Conservation (phyloP, 768 basidiomycete species). For the Leccinum subgranulosum region DNA sequence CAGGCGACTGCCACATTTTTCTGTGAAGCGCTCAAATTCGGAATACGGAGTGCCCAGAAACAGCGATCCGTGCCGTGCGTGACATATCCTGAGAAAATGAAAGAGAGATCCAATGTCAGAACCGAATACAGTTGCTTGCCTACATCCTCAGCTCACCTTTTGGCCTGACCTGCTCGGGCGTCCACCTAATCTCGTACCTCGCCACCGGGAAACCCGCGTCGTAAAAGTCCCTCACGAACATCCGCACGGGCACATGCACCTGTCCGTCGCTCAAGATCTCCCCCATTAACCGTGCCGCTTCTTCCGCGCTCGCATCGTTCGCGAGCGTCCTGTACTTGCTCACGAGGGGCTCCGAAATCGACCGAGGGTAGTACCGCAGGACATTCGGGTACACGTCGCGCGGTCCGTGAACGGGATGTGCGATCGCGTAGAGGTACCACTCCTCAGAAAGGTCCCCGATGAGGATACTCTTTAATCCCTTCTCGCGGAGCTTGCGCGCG, state of each 20-base stretch:
- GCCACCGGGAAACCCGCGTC: conserved; percentile 57
- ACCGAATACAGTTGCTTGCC: neutral
- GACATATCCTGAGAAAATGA: conserved; percentile 49
- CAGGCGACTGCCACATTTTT: conserved; percentile 49
- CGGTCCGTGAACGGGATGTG: conserved; percentile 51
- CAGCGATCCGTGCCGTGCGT: conserved; percentile 66
- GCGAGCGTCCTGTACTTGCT: conserved; percentile 41
- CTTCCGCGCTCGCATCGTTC: conserved; percentile 40
- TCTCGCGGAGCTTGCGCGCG: conserved; percentile 48
- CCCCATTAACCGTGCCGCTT: conserved; percentile 49
- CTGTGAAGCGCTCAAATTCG: conserved; percentile 46
- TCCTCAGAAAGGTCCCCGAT: conserved; percentile 73
- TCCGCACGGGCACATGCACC: conserved; percentile 63
- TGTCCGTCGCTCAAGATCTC: conserved; percentile 59
- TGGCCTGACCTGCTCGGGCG: conserved; percentile 55
- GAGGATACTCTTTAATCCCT: conserved; percentile 58
- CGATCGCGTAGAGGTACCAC: conserved; percentile 75
- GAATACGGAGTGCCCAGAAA: conserved; percentile 58
- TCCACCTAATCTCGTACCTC: conserved; percentile 69
- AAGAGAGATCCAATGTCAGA: neutral
- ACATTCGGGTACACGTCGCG: conserved; percentile 57
- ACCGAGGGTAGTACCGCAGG: conserved; percentile 54
- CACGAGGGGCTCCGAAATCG: conserved; percentile 46
- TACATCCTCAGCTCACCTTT: conserved; percentile 38
- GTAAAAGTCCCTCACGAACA: conserved; percentile 60